phyloP scores from a whole-genome alignment of 2,329 filamentous ascomycete species.

The Nannizziopsis arthrosporioides region DNA sequence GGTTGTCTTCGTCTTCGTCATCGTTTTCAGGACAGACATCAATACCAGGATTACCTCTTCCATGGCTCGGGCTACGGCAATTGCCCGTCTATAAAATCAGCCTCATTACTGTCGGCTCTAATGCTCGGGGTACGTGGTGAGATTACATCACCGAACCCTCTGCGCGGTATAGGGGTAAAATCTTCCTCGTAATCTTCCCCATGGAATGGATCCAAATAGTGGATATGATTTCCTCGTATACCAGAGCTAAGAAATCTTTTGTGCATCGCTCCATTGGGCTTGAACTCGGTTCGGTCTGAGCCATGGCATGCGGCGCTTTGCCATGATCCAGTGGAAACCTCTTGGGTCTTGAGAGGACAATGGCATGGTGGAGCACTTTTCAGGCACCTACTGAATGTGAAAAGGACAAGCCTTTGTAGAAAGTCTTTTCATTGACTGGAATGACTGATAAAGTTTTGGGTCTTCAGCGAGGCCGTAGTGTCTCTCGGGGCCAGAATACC shows the following conservation, averaged over 20 bases:
- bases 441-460: no score
- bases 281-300: neutral
- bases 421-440: no score
- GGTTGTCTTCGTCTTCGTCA: neutral
- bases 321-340: neutral
- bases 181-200: neutral
- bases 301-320: no score
- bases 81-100: neutral
- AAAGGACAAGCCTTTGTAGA: no score
- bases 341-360: neutral
- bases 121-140: neutral
- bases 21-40: neutral
- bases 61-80: neutral
- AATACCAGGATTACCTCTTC: neutral
- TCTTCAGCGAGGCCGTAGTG: no score
- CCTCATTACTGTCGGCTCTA: neutral
- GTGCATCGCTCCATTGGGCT: neutral
- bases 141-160: neutral
- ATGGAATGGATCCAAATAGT: neutral
- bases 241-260: neutral
- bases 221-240: neutral
- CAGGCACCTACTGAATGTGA: no score
- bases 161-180: constrained; percentile 5
- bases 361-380: no score
- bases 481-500: no score